Conservation (phyloP, 352 stramenopile species). For the Pythium sp. region DNA sequence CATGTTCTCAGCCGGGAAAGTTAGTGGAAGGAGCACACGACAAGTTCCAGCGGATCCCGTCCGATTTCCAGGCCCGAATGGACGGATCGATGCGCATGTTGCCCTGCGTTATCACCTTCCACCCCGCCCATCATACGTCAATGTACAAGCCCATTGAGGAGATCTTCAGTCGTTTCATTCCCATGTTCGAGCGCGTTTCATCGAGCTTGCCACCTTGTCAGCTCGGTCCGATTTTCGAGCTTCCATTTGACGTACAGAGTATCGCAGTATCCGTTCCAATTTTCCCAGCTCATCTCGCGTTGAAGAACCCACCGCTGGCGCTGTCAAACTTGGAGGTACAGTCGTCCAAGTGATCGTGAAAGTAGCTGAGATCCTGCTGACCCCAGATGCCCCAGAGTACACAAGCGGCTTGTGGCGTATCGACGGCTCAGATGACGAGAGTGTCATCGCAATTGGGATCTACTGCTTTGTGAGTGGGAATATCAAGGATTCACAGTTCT, state of each 20-base stretch:
- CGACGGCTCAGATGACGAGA: conserved; percentile 34
- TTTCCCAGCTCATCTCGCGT: too few species aligned
- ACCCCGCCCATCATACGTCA: conserved; percentile 18
- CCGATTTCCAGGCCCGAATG: conserved; percentile 24
- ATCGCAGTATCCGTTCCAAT: too few species aligned
- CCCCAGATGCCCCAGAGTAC: conserved; percentile 34
- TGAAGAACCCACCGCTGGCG: too few species aligned
- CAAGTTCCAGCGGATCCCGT: conserved; percentile 37
- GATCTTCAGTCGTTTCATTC: conserved; percentile 36
- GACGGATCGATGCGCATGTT: conserved; percentile 22
- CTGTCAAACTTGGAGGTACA: not conserved
- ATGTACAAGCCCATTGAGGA: conserved; percentile 30
- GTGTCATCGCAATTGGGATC: conserved; percentile 37
- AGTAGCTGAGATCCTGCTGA: conserved; percentile 46
- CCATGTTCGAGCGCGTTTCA: conserved; percentile 36
- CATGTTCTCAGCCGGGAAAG: not conserved
- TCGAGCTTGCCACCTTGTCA: not conserved
- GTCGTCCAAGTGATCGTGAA: conserved; percentile 46
- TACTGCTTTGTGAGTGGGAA: conserved; percentile 49
- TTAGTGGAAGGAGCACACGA: not conserved
- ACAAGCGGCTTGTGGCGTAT: conserved; percentile 39
- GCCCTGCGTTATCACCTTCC: conserved; percentile 60
- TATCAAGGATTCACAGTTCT: conserved; percentile 36
- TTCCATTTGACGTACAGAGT: too few species aligned
- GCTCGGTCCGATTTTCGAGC: too few species aligned